Evolutionary conservation across 2,329 filamentous ascomycete genomes (phyloP), one percentile per base, ranked within the genome.

Genomic region (Achaetomium macrosporum): DNA sequence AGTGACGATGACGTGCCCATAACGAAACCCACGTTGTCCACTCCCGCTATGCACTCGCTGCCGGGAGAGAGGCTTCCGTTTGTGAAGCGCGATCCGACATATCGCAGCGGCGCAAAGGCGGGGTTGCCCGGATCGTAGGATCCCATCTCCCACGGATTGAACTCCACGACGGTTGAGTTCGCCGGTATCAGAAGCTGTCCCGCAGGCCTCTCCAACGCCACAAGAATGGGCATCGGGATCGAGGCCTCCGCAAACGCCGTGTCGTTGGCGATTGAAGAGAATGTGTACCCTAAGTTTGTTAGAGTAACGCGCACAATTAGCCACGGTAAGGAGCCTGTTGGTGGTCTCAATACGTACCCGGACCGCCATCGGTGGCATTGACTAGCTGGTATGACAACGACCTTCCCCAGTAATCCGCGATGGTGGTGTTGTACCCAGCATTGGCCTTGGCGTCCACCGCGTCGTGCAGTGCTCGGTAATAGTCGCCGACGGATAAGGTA

Each of bases 321-420:
- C 10, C 36, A 39, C 36, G 13, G 15, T 2, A 39, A 39, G 8
- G 15, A 5, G 36, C 36, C 15, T 16, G 15, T 39, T 13, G 16
- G 25, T 25, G 25, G 4, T 25, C 7, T 25, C 25, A 4, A 20
- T 48, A 48, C 36, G 20, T 33, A 50, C 40, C 76, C 10, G 85
- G 81, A 0, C 88, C 90, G 33, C 90, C 90, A 56, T 87, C 71
- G 1, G 76, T 77, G 6, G 81, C 86, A 64, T 91, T 87, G 65
- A 95, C 78, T 42, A 96, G 79, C 71, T 96, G 90, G 69, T 87
- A 93, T 1, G 85, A 85, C 17, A 95, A 76, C 45, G 87, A 87
- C 55, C 90, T 85, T 29, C 87, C 88, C 86, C 90, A 95, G 68
- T 90, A 89, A 71, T 96, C 90, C 0, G 90, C 95, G 51, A 96